Evolutionary conservation across 140 eudicot species (phyloP).

Genomic region (Oenanthe javanica): DNA sequence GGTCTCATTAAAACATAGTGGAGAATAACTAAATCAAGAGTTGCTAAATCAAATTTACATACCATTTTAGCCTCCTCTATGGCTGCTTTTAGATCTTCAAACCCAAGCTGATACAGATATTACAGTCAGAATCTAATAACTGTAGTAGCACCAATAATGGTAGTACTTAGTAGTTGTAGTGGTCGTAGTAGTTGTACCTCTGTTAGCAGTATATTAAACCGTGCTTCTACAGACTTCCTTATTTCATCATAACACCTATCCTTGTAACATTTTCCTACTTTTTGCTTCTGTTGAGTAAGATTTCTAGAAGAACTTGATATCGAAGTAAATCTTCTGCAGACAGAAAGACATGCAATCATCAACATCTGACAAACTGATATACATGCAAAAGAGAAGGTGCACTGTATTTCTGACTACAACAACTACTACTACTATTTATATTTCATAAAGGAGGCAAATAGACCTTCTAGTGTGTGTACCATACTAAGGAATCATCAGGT

Average conservation of each 20-base stretch:
- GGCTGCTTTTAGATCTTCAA: constrained; percentile 83
- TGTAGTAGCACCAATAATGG: background rate
- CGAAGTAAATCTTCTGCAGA: constrained; percentile 46
- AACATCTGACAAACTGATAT: background rate
- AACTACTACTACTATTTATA: background rate
- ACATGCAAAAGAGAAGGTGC: background rate
- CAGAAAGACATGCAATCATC: constrained; percentile 6
- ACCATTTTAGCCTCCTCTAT: constrained; percentile 88
- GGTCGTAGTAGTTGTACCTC: constrained; percentile 39
- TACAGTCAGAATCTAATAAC: constrained; percentile 14
- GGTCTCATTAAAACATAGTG: background rate
- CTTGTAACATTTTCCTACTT: constrained; percentile 77
- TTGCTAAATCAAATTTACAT: constrained; percentile 16
- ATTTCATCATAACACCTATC: constrained; percentile 93
- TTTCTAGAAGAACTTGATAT: constrained; percentile 41
- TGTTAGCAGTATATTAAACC: constrained; percentile 60
- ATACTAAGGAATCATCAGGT: constrained; percentile 5
- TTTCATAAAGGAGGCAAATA: too few relatives aligned
- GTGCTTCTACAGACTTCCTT: constrained; percentile 70
- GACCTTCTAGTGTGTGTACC: background rate
- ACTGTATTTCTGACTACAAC: too few relatives aligned
- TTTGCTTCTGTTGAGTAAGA: constrained; percentile 56
- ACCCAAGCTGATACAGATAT: constrained; percentile 44
- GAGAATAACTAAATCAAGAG: background rate
- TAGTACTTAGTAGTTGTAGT: background rate